Conservation (phyloP, 2,329 filamentous ascomycete genomes). For the Claviceps purpurea region DNA sequence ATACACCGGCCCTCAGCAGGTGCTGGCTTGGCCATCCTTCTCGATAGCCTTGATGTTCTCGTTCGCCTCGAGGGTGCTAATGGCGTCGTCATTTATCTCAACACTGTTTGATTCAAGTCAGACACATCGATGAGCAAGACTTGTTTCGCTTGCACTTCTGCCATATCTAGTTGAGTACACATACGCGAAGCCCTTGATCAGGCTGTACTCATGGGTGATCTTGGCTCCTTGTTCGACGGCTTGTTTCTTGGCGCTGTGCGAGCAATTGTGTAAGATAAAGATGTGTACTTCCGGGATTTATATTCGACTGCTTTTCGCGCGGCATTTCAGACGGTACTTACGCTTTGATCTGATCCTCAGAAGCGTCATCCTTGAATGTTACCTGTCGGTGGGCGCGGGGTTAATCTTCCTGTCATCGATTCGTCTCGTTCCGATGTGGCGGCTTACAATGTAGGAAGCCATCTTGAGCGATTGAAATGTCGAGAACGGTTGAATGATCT, state of each 20-base stretch:
- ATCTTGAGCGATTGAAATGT: conserved; percentile 23
- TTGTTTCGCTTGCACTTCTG: background rate
- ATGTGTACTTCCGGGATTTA: background rate
- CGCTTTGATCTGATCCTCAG: conserved; percentile 53
- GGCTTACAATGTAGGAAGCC: conserved; percentile 41
- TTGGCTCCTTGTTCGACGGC: conserved; percentile 64
- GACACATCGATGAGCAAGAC: background rate
- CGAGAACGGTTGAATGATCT: background rate
- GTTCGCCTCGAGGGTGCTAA: conserved; percentile 52
- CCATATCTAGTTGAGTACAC: conserved; percentile 19
- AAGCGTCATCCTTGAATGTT: conserved; percentile 61
- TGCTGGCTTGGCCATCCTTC: conserved; percentile 54
- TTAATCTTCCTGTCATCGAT: background rate
- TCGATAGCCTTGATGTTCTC: conserved; percentile 66
- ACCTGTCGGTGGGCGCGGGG: conserved; percentile 38
- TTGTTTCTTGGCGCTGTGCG: conserved; percentile 58
- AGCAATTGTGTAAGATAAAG: background rate
- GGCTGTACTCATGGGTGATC: conserved; percentile 69
- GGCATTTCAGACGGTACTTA: conserved; percentile 23
- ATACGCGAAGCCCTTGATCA: conserved; percentile 92
- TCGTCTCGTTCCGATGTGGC: background rate
- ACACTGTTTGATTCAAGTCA: conserved; percentile 40
- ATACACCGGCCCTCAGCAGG: conserved; percentile 39
- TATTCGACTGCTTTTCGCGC: background rate
- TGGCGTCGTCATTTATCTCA: conserved; percentile 51